Evolutionary conservation across 306 rosid species (phyloP), one percentile per base, ranked within the genome.

Genomic region (Sphenostylis stenocarpa): DNA sequence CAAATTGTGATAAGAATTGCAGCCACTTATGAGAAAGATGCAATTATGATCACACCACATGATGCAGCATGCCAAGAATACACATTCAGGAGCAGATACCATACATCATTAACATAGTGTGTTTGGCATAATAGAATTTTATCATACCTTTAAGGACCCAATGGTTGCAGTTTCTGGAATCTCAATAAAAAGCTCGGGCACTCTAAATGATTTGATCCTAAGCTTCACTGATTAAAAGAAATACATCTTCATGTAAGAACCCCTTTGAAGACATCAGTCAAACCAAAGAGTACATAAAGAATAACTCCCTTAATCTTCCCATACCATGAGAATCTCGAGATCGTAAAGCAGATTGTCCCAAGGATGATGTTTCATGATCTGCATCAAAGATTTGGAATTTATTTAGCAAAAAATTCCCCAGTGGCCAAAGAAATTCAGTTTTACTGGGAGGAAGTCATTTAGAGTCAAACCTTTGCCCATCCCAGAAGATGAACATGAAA

Each of bases 181-280:
- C 86, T 94, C 97, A 58, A 94, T 88, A 34, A 90, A 87, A 80
- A 94, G 93, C 88, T 94, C 97, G 0, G 98, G 98, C 85, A 94
- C 97, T 86, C 89, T 87, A 78, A 91, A 91, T 28, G 98, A 94
- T 85, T 91, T 94, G 88, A 94, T 90, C 94, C 94, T 87, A 75
- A 94, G 90, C 83, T 90, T 90, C 88, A 91, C 98, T 91, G 97
- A 75, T 80, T 68, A 82, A 87, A 85, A 78, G 65, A 80, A 86
- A 76, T 47, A 84, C 49, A 74, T 43, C 78, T 81, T 70, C 29
- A n/a, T 72, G 81, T 86, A 76, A 82, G 84, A 87, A 84, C 60
- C 79, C 63, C 84, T 78, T 87, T 47, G 79, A 84, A 83, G 80
- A 88, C 72, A 70, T 64, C 68, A 86, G 64, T 84, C 82, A 84